phyloP scores from a whole-genome alignment of 2,329 filamentous ascomycete genomes.

The Sporothrix brunneoviolacea region DNA sequence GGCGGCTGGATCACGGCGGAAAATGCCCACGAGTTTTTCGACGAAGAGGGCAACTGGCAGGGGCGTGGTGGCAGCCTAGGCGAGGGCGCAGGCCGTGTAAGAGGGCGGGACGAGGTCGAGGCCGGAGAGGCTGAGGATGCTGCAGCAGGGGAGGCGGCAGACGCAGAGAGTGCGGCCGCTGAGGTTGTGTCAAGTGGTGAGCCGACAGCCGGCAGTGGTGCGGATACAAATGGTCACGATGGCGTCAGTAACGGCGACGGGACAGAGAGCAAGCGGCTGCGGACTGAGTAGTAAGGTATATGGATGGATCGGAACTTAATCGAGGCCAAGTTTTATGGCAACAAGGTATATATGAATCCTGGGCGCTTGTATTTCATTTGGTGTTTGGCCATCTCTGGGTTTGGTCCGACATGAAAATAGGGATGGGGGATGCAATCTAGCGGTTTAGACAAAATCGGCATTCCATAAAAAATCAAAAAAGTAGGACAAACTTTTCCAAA shows the following conservation, averaged over 20 bases:
- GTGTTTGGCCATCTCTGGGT: too few relatives aligned
- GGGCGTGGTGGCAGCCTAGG: conserved; percentile 47
- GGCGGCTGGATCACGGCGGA: conserved; percentile 86
- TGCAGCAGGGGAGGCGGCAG: conserved; percentile 17
- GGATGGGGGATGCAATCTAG: too few relatives aligned
- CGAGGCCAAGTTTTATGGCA: neutral
- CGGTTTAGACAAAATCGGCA: neutral
- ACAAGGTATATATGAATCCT: conserved; percentile 4
- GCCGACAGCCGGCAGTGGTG: neutral
- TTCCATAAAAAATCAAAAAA: neutral
- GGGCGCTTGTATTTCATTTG: too few relatives aligned
- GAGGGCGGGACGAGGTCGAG: conserved; percentile 47
- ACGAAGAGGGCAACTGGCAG: conserved; percentile 74
- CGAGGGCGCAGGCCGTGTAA: conserved; percentile 56
- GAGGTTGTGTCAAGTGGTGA: neutral
- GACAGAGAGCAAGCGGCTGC: conserved; percentile 41
- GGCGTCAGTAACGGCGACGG: conserved; percentile 29
- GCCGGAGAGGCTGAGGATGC: conserved; percentile 26
- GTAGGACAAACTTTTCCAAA: too few relatives aligned
- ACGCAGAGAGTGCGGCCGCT: conserved; percentile 11
- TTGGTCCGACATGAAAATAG: too few relatives aligned
- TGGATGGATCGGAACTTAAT: neutral
- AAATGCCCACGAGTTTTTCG: conserved; percentile 79
- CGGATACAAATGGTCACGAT: conserved; percentile 5
- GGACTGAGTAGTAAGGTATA: conserved; percentile 32